Percentiles rank a stretch among this genome's conserved stretches.
Evolutionary conservation across 2,329 filamentous ascomycete genomes (phyloP).

Genomic region (Paecilomyces sp.): DNA sequence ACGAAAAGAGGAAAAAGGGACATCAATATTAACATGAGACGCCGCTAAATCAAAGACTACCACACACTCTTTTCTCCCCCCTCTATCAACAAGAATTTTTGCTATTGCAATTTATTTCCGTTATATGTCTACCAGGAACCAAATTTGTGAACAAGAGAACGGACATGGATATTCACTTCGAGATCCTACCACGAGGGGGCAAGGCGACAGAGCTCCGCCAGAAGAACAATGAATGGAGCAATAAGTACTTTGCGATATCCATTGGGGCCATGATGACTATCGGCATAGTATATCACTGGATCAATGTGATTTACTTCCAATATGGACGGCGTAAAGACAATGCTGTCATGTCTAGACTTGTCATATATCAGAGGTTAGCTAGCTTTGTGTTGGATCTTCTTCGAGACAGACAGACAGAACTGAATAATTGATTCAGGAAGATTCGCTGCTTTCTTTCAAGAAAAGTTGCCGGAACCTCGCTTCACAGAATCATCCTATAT

Average conservation of each 20-base stretch:
- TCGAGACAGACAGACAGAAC: neutral
- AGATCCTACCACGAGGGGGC: neutral
- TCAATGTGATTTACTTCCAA: neutral
- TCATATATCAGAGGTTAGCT: neutral
- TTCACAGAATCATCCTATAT: neutral
- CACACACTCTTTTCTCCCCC: too few relatives aligned
- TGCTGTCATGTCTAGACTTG: neutral
- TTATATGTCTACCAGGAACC: neutral
- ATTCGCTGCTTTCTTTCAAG: neutral
- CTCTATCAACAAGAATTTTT: too few relatives aligned
- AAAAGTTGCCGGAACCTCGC: neutral
- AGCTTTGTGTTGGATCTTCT: neutral
- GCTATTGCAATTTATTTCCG: neutral
- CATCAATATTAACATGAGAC: neutral
- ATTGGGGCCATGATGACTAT: conserved; percentile 9
- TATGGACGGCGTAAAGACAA: neutral
- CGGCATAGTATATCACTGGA: conserved; percentile 7
- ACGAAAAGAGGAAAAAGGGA: neutral
- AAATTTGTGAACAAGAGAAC: neutral
- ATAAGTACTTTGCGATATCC: conserved; percentile 10
- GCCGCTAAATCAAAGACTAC: neutral
- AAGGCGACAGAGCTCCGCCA: conserved; percentile 1
- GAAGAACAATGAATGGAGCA: conserved; percentile 8
- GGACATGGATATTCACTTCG: neutral
- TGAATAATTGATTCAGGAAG: neutral